Evolutionary conservation across 768 basidiomycete genomes (phyloP), one percentile per base, ranked within the genome.

Genomic region (Lenzites betulinus): DNA sequence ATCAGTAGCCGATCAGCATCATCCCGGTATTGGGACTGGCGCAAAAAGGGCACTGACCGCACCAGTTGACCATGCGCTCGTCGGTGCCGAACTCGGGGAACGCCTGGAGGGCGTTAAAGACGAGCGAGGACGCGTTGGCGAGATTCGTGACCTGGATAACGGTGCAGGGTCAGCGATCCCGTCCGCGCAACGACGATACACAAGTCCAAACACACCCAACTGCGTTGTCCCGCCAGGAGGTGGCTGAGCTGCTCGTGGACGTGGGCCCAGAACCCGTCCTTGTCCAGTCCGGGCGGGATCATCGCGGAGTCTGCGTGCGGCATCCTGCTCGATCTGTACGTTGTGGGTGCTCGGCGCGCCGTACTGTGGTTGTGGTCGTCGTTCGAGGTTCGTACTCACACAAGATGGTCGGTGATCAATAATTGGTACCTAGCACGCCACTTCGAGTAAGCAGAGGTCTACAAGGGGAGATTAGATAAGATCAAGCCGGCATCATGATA

Each of bases 1-100:
- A 52, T 53, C 35, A 59, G 43, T 15, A 30, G 13, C 35, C 18
- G 58, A 44, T 49, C 46, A 49, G 23, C n/a, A 23, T 20, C 18
- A 50, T 35, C 35, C 28, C 26, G 20, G 8, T 51, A 13, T n/a
- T 36, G 28, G n/a, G 33, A 30, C 23, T 30, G 15, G 26, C 25
- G 44, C 7, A 30, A 25, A 65, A 57, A 51, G 47, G 53, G 39
- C 7, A 75, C 91, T 76, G 66, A 95, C 95, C 95, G 77, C 89
- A 89, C 95, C 95, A 98, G 70, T 96, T 96, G 22, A 96, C 92
- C 3, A 89, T 84, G 54, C 85, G 82, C 38, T 82, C 76, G 5
- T 73, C 76, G 16, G 79, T 78, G 28, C 91, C 92, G 66, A 92
- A 94, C 67, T 83, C 75, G 25, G 79, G 69, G 63, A 88, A 95